phyloP scores from a whole-genome alignment of 2,329 filamentous ascomycete species.

The Blumeria graminis region DNA sequence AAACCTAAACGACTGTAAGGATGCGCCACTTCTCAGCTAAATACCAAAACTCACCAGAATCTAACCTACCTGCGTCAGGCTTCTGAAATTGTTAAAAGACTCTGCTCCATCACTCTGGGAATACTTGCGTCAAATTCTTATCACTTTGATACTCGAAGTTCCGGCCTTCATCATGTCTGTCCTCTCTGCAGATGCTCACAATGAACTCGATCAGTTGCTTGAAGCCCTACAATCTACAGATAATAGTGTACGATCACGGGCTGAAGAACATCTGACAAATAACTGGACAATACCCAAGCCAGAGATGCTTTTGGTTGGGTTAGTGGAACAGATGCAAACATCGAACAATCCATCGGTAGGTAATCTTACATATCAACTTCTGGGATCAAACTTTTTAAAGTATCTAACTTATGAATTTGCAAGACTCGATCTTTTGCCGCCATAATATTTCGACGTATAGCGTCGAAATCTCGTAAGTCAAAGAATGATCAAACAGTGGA shows the following conservation, averaged over 20 bases:
- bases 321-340: constrained; percentile 73
- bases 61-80: too few species aligned
- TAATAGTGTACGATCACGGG: constrained; percentile 61
- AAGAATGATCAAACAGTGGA: constrained; percentile 49
- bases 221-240: constrained; percentile 74
- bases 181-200: constrained; percentile 60
- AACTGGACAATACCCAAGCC: constrained; percentile 70
- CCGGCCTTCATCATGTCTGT: constrained; percentile 40
- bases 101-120: too few species aligned
- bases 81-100: too few species aligned
- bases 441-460: constrained; percentile 82
- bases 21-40: too few species aligned
- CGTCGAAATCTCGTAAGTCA: constrained; percentile 67
- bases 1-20: too few species aligned
- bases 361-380: not conserved
- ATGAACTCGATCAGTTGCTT: constrained; percentile 66
- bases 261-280: constrained; percentile 72
- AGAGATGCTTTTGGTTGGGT: constrained; percentile 74
- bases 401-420: not conserved
- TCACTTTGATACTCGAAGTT: not conserved
- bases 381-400: not conserved
- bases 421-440: constrained; percentile 78
- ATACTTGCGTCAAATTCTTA: too few species aligned
- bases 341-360: constrained; percentile 25
- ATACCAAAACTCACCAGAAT: too few species aligned